Evolutionary conservation across 2,329 filamentous ascomycete genomes (phyloP), one percentile per base, ranked within the genome.

Genomic region (Thermomyces lanuginosus): DNA sequence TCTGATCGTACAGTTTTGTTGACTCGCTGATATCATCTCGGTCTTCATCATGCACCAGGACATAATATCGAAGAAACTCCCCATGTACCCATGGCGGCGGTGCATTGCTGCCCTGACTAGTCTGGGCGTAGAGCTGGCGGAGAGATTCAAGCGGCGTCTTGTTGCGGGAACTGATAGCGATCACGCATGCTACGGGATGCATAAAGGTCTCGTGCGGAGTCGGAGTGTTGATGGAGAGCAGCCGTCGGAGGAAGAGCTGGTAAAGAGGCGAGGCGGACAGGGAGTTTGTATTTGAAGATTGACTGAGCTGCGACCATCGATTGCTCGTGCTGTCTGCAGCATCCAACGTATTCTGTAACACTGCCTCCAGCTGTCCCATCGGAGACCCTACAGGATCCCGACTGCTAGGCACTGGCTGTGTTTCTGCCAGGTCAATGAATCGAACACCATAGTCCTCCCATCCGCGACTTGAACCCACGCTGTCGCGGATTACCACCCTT

Each of bases 41-140:
- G 46, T 98, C 89, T 55, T 98, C 91, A 41, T 98, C 89, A 44
- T 98, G 89, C 10, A 98, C 76, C 21, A 98, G 62, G 9, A 98
- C 80, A 53, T 98, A 98, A 53, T 98, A 98, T 36, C 89, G 71
- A 36, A 98, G 60, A 49, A 89, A 98, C 35, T 95, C 83, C 16
- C 78, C 76, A 45, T 92, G 76, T 1, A 93, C 78, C 78, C 86
- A 98, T 11, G 68, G 61, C 1, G 86, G 86, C 29, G 92, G 55
- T 29, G 69, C 68, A 38, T 69, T 67, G 20, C 76, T 69, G 7
- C 82, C 83, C 31, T 74, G 70, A 37, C 72, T 84, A n/a, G 82
- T 89, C 38, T 81, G 77, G 25, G 70, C 68, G 50, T 95, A 98
- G 3, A 98, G 60, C 38, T 71, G 74, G 29, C 84, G 66, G 22